Conservation (phyloP, 768 basidiomycete species). For the Podaxis sp. region DNA sequence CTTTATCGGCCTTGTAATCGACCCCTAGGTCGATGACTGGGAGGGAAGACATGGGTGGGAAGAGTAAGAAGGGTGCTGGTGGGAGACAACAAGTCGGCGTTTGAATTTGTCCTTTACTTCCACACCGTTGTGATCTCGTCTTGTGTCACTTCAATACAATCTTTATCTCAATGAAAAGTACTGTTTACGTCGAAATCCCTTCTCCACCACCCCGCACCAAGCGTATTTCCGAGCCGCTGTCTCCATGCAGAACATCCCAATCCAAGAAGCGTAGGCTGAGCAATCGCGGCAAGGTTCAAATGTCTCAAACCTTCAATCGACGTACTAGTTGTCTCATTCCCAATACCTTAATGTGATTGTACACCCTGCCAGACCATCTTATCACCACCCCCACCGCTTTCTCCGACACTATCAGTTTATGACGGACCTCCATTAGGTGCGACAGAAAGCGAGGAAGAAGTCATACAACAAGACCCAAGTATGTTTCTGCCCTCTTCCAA, state of each 20-base stretch:
- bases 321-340: not conserved
- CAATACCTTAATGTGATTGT: not conserved
- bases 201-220: not conserved
- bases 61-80: slow-evolving; percentile 23
- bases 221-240: not conserved
- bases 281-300: slow-evolving; percentile 6
- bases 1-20: slow-evolving; percentile 72
- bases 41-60: slow-evolving; percentile 55
- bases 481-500: not conserved
- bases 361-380: slow-evolving; percentile 1
- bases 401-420: slow-evolving; percentile 25
- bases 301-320: not conserved
- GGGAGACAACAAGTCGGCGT: slow-evolving; percentile 24
- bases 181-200: slow-evolving; percentile 2
- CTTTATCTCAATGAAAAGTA: not conserved
- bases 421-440: not conserved
- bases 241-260: not conserved
- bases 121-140: slow-evolving; percentile 9
- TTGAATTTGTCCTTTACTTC: slow-evolving; percentile 28
- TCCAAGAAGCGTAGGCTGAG: not conserved
- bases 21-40: slow-evolving; percentile 58
- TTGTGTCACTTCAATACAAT: not conserved
- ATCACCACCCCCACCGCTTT: slow-evolving; percentile 3
- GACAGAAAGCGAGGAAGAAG: not conserved
- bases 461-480: not conserved